These are phyloP conservation scores for Desmodesmus armatus DNA, from an alignment of 139 green algal genomes.

Conservation along the genomic window DNA sequence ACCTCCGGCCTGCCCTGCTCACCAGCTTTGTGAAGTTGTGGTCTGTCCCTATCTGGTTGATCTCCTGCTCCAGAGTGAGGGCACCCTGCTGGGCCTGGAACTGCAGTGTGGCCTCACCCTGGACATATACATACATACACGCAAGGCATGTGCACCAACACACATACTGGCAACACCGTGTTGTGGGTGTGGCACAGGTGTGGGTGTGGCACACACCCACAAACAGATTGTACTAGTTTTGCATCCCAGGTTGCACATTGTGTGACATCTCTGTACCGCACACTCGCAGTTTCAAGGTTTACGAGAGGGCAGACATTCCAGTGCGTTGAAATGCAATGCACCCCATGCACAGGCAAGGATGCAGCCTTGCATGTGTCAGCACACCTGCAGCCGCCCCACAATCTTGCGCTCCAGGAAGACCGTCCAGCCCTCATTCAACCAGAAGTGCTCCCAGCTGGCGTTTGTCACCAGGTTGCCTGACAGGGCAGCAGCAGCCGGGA, in stretches of 20 bases:
- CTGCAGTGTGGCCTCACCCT: constrained; percentile 52
- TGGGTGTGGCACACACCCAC: too few species aligned
- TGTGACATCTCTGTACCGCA: too few species aligned
- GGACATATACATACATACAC: neutral
- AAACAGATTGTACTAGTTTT: too few species aligned
- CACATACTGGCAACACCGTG: too few species aligned
- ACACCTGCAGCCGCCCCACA: constrained; percentile 72
- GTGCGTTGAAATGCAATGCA: neutral
- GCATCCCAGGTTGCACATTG: too few species aligned
- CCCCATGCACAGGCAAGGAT: neutral
- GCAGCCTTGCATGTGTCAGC: neutral
- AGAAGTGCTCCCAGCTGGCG: constrained; percentile 77
- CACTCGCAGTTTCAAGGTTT: neutral
- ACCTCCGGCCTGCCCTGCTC: too few species aligned
- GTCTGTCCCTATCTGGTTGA: constrained; percentile 37
- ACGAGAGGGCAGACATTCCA: neutral
- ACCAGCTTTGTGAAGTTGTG: constrained; percentile 46
- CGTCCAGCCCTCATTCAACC: constrained; percentile 75
- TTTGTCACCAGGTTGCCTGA: constrained; percentile 95
- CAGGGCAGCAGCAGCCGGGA: too few species aligned
- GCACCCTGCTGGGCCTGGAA: constrained; percentile 64
- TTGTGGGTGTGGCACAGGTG: too few species aligned
- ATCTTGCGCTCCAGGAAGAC: constrained; percentile 92
- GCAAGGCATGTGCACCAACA: too few species aligned
- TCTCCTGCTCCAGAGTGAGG: constrained; percentile 46